Evolutionary conservation across 805 yeast genomes (phyloP).

Genomic region (Hanseniaspora opuntiae): DNA sequence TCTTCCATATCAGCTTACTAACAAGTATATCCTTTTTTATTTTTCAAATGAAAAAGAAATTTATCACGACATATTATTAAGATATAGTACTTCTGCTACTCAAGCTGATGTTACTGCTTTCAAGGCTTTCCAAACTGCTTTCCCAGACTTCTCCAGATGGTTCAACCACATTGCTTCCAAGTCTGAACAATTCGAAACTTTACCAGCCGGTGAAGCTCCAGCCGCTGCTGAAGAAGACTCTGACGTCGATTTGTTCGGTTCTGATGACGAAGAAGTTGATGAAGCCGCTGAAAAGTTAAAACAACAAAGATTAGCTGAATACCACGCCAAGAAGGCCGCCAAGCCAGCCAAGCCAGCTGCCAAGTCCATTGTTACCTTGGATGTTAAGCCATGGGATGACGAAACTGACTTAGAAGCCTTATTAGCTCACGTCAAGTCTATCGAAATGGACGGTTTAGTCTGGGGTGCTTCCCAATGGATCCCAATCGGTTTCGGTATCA

Average conservation of each 20-base stretch:
- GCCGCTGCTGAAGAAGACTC: conserved; percentile 64
- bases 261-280: conserved; percentile 75
- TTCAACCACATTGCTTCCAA: conserved; percentile 93
- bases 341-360: conserved; percentile 98
- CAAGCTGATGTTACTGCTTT: conserved; percentile 91
- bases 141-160: conserved; percentile 96
- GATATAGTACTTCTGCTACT: conserved; percentile 62
- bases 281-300: conserved; percentile 94
- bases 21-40: neutral
- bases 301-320: conserved; percentile 95
- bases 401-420: conserved; percentile 90
- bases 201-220: conserved; percentile 57
- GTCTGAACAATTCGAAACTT: conserved; percentile 66
- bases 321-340: conserved; percentile 93
- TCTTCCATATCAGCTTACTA: neutral
- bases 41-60: neutral
- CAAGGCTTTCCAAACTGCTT: conserved; percentile 84
- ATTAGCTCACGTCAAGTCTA: conserved; percentile 70
- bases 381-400: conserved; percentile 99
- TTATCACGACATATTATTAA: conserved; percentile 7
- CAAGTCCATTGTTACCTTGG: conserved; percentile 90
- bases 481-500: conserved; percentile 98
- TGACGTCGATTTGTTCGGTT: conserved; percentile 87
- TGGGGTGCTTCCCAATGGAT: conserved; percentile 98
- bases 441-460: conserved; percentile 80